Base-by-base conservation (phyloP, 345 rosid species). In the Balakata baccata region DNA sequence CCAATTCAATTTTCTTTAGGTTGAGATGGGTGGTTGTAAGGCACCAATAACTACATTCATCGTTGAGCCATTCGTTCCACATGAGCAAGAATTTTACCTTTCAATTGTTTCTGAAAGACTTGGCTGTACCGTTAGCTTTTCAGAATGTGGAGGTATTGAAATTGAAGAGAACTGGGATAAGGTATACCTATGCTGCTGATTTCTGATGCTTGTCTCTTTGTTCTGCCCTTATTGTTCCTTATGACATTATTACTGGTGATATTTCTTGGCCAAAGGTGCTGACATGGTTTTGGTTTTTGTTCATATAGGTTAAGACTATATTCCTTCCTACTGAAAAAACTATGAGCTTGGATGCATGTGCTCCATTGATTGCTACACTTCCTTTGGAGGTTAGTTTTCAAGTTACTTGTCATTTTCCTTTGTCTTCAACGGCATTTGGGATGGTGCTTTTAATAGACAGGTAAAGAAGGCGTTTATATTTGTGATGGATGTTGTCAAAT, bases 91-190 rank as follows among this genome's bases (percentile, higher is more conserved):
- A 71, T 96, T 86, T 73, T 96, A 91, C 81, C 90, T 93, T 72
- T 88, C 92, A 25, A 76, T 96, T 14, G 89, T 91, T 45, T 96
- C 98, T 17, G 98, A 96, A 45, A 91, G 99, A 86, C 97, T 93
- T 74, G 96, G 98, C 53, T 80, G 87, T 78, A 89, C 92, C 71
- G 79, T 93, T 76, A 90, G 92, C 81, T 96, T 91, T 80, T 96
- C 97, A 23, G 98, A 96, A 80, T 95, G 97, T 73, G 98, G 98
- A 2, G 99, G 99, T 11, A 91, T 92, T 82, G 99, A 95, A 50
- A 92, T 95, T 67, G 99, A 95, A 89, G 99, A 91, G 84, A 95
- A 95, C 68, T 95, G 97, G 99, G 97, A 91, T 84, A 92, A 95
- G 88, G 99, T 92, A 77, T 58, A 25, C 10, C 18, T 49, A 25